These are phyloP conservation scores for Hypoxylon trugodes DNA, from an alignment of 495 filamentous ascomycete species.

Conservation along the genomic window DNA sequence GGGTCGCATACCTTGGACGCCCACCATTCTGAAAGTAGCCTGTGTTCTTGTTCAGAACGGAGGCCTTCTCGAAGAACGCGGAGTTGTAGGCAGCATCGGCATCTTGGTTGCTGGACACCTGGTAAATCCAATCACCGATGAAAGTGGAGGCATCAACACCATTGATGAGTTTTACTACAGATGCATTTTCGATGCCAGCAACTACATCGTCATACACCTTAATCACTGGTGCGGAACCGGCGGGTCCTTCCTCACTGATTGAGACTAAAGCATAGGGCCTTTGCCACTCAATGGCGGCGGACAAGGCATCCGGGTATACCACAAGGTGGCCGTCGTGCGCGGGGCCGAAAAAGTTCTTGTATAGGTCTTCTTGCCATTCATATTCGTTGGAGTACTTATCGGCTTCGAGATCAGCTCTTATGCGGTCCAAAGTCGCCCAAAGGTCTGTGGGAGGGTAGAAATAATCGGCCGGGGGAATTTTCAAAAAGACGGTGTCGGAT, in stretches of 20 bases:
- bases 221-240: slow-evolving; percentile 47
- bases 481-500: slow-evolving; percentile 50
- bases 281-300: slow-evolving; percentile 47
- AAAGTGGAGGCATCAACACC: slow-evolving; percentile 46
- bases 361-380: slow-evolving; percentile 50
- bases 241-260: slow-evolving; percentile 49
- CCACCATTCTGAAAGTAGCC: slow-evolving; percentile 43
- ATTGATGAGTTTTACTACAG: slow-evolving; percentile 49
- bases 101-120: slow-evolving; percentile 50
- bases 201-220: slow-evolving; percentile 48
- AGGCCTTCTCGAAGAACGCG: slow-evolving; percentile 51
- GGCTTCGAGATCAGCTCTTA: slow-evolving; percentile 46
- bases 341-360: slow-evolving; percentile 45
- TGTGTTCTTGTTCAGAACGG: slow-evolving; percentile 27
- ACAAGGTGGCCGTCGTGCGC: slow-evolving; percentile 59
- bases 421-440: slow-evolving; percentile 48
- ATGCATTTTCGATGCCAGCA: slow-evolving; percentile 33
- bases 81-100: slow-evolving; percentile 59
- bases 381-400: slow-evolving; percentile 56
- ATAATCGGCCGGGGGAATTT: slow-evolving; percentile 54
- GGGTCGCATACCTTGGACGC: slow-evolving; percentile 38
- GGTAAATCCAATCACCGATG: slow-evolving; percentile 43
- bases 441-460: slow-evolving; percentile 56
- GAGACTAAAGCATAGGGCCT: slow-evolving; percentile 48
- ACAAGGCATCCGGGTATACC: slow-evolving; percentile 52